Base-by-base conservation (phyloP, 306 rosid genomes). In the Vigna nakashimae region DNA sequence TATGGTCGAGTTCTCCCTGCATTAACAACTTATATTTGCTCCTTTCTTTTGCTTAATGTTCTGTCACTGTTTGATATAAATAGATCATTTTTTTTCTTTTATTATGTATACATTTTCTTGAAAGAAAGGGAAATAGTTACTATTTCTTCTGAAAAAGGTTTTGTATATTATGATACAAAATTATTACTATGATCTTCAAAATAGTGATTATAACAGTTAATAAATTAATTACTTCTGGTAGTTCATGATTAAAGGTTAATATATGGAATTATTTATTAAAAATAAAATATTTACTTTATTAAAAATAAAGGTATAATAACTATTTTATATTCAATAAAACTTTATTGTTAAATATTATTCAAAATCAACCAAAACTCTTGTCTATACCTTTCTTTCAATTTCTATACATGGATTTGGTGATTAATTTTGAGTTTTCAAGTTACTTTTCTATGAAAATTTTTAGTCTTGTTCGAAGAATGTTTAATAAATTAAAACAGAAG, bases 51-150 rank as follows among this genome's bases (percentile, higher is more conserved):
- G 71, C 59, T 38, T 40, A 26, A 68, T 75, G 80, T 58, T 1
- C 36, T 68, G 76, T 68, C 65, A 73, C 32, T 73, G 69, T 64
- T 38, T 38, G 1, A 64, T 17, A 64, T 17, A 64, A 36, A 10
- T 38, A 38, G 16, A 38, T 8, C 1, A 64, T 64, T 15, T 26
- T n/a, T 34, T 64, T 38, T 17, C 0, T 30, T 28, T 30, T 24
- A 1, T 59, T 6, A 28, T 59, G 42, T 59, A 59, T 51, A 13
- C 1, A 20, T 55, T 30, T 4, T 4, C 34, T 30, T 30, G 5
- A 30, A 30, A 30, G 34, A 30, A 26, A 26, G 28, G 28, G 28
- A 26, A 26, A 30, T 4, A 30, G 34, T 30, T 30, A 11, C 0
- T 9, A 2, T 42, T 42, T 42, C 46, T 9, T 42, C 46, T 42